A percentile compares a stretch with the other conserved stretches of the same genome.
phyloP scores from a whole-genome alignment of 495 filamentous ascomycete species.

The Parathielavia appendiculata region DNA sequence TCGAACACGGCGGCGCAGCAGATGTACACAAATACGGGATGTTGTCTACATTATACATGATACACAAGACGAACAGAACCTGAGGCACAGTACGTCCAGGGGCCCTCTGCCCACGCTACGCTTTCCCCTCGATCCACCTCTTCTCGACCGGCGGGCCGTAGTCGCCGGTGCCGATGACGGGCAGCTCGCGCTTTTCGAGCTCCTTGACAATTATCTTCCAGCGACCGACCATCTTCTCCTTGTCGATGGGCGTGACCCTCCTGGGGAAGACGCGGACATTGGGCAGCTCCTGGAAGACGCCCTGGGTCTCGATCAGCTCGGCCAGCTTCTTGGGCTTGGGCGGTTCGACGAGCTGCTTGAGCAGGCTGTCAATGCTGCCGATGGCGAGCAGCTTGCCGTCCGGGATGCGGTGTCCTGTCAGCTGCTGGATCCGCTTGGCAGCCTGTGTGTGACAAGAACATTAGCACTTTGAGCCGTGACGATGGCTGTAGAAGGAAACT shows the following conservation, averaged over 20 bases:
- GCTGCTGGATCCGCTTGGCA: conserved; percentile 68
- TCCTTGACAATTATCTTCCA: conserved; percentile 79
- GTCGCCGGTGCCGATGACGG: conserved; percentile 36
- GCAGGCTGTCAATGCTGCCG: conserved; percentile 50
- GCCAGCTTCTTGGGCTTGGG: conserved; percentile 56
- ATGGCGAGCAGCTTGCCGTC: conserved; percentile 58
- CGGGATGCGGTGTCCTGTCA: conserved; percentile 67
- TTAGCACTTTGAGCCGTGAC: background rate
- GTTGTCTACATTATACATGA: conserved; percentile 25
- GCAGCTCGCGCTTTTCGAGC: conserved; percentile 58
- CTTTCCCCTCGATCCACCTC: conserved; percentile 26
- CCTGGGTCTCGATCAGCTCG: conserved; percentile 39
- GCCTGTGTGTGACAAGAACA: conserved; percentile 49
- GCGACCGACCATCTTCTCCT: conserved; percentile 70
- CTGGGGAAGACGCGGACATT: conserved; percentile 64
- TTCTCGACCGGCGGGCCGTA: conserved; percentile 27
- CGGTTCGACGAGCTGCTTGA: conserved; percentile 48
- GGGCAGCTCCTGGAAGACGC: conserved; percentile 47
- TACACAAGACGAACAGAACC: conserved; percentile 10
- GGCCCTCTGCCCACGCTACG: conserved; percentile 2
- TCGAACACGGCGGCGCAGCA: background rate
- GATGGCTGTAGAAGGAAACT: background rate
- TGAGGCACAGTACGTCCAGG: conserved; percentile 2
- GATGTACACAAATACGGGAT: background rate
- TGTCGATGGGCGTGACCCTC: conserved; percentile 60